Base-by-base conservation (phyloP, 1,284 basidiomycete genomes). In the Phellinidium pouzarii region DNA sequence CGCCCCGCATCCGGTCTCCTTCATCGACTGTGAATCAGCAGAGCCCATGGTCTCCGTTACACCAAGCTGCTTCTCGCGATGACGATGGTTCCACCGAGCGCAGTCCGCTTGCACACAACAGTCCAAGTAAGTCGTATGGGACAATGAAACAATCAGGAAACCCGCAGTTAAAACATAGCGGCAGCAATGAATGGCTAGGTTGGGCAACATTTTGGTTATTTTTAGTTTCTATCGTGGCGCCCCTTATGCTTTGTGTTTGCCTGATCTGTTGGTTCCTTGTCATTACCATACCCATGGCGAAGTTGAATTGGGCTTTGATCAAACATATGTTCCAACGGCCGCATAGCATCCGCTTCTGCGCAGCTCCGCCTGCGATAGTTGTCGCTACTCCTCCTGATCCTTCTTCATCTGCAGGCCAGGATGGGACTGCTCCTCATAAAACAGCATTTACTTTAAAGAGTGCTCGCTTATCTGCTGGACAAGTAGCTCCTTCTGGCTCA, bases 201-300 rank as follows among this genome's bases (percentile, higher is more conserved):
- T 80, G 77, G 59, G 63, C 84, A 29, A 74, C 79, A 58, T 99
- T 94, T 71, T 95, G 90, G 86, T 69, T 87, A 22, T 68, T 75
- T 2, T 81, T 95, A 65, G 68, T 82, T 58, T 71, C 78, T 54
- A 69, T 97, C 63, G 84, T 99, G 61, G 88, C 91, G 1, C 96
- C 96, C 3, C 71, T 92, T 56, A 87, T 99, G 80, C 77, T 94
- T 47, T 54, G 86, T 56, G 90, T 91, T 29, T 94, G 93, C 66
- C 65, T 91, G 53, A 71, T 93, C 42, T 98, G 94, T 72, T 99
- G 94, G 93, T 91, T 78, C 23, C 76, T 94, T 58, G 86, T 99
- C 56, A 78, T 99, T 65, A 89, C 94, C 37, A 91, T 99, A 57
- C 96, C 96, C 5, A 99, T 99, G 96, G 96, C 94, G 31, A 95